Base-by-base conservation (phyloP, 345 rosid genomes). In the Dipteronia dyeriana region DNA sequence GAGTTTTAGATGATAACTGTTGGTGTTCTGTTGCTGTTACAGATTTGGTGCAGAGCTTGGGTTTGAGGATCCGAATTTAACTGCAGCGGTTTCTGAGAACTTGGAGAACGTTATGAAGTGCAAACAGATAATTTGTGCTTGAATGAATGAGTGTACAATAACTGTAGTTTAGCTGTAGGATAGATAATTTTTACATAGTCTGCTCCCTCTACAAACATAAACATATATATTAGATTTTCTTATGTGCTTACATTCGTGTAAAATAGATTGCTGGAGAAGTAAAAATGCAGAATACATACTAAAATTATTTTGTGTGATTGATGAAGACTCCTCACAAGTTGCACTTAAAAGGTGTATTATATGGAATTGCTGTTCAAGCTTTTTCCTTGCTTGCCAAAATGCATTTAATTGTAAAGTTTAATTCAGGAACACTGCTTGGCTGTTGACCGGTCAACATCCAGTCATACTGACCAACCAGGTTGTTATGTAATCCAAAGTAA, bases 41-140 rank as follows among this genome's bases (percentile, higher is more conserved):
- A 92, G 98, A 75, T 87, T 89, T 64, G 91, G 92, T 71, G 68
- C 88, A 38, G 95, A 97, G 88, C 90, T 94, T 64, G 90, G 93
- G 47, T 92, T 92, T 4, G 97, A 87, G 81, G 97, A 97, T 88
- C 91, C 88, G 17, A 91, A 91, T 87, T 83, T 97, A 79, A 97
- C 98, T 29, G 87, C 93, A 41, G 80, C 88, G 20, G 97, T 97
- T 43, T 89, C 93, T 2, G 83, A 85, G 68, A 92, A 91, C 88
- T 82, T 97, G 88, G 97, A 96, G 79, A 88, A 86, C 78, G 77
- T 84, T 53, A 76, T 83, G 20, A 91, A 88, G 82, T 88, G 67
- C 78, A 89, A 85, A 73, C 91, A 89, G 85, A 84, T 85, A 66
- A 82, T 82, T 56, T 96, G 95, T 81, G 77, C 85, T 69, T 93